Conservation (phyloP, 1,284 basidiomycete species). For the Stygiomarasmius scandens region DNA sequence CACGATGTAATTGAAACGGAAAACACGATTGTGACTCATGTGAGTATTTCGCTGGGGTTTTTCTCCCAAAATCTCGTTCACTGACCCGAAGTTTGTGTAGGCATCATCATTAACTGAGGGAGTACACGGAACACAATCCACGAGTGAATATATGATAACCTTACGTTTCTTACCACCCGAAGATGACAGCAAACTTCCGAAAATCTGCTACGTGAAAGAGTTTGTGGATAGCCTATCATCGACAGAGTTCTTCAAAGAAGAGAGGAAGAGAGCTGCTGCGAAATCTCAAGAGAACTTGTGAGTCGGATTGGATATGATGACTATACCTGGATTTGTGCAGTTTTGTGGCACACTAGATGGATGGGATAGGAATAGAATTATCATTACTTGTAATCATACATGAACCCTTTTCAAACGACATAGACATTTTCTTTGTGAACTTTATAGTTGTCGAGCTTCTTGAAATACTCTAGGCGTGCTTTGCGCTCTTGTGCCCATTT, state of each 20-base stretch:
- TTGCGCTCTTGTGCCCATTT: constrained; percentile 47
- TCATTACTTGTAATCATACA: neutral
- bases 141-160: constrained; percentile 36
- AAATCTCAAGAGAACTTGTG: constrained; percentile 2
- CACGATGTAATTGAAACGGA: constrained; percentile 39
- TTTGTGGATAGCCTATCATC: constrained; percentile 36
- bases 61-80: neutral
- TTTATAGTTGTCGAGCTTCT: constrained; percentile 52
- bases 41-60: constrained; percentile 25
- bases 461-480: constrained; percentile 60
- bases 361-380: neutral
- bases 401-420: constrained; percentile 45
- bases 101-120: constrained; percentile 31
- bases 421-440: constrained; percentile 63
- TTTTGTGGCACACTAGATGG: no score
- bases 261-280: constrained; percentile 26
- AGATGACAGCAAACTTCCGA: constrained; percentile 26
- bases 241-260: constrained; percentile 33
- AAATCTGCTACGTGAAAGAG: constrained; percentile 36
- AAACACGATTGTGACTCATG: constrained; percentile 34
- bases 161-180: constrained; percentile 30
- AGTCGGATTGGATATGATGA: neutral
- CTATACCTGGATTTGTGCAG: neutral
- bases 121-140: constrained; percentile 30
- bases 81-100: constrained; percentile 16